phyloP scores from a whole-genome alignment of 305 asterid genomes.

The Fraxinus angustifolia region DNA sequence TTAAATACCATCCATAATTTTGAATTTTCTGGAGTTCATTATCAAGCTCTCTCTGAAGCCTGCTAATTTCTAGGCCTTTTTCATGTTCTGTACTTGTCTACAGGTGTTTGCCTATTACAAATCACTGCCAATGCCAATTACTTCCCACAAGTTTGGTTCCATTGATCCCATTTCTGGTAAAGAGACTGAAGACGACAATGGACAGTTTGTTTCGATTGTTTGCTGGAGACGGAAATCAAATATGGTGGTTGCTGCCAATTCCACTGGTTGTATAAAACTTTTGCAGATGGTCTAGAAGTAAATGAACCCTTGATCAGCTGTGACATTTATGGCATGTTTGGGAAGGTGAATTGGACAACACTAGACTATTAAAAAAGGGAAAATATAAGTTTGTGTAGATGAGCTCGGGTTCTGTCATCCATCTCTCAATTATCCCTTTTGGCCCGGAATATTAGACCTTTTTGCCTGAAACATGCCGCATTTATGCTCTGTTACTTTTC shows the following conservation, averaged over 20 bases:
- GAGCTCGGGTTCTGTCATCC: not conserved
- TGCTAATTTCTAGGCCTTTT: slow-evolving; percentile 5
- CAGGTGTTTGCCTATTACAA: slow-evolving; percentile 78
- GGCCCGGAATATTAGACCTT: not conserved
- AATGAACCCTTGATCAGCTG: slow-evolving; percentile 8
- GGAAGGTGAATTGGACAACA: not conserved
- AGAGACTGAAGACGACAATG: slow-evolving; percentile 71
- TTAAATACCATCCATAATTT: not conserved
- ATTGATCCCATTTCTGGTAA: slow-evolving; percentile 77
- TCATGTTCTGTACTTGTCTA: not conserved
- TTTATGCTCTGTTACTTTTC: not conserved
- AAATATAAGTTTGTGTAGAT: not conserved
- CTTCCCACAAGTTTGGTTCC: slow-evolving; percentile 77
- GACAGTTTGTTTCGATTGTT: slow-evolving; percentile 86
- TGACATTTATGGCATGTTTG: slow-evolving; percentile 14
- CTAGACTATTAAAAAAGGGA: not conserved
- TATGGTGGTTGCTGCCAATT: slow-evolving; percentile 81
- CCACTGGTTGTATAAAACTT: slow-evolving; percentile 79
- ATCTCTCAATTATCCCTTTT: not conserved
- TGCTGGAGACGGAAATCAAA: slow-evolving; percentile 89
- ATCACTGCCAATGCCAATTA: slow-evolving; percentile 83
- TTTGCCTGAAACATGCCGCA: not conserved
- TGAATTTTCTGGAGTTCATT: not conserved
- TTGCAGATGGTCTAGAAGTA: slow-evolving; percentile 59
- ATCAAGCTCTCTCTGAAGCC: slow-evolving; percentile 6